Base-by-base conservation (phyloP, 1,284 basidiomycete genomes). In the Puccinia hordei region DNA sequence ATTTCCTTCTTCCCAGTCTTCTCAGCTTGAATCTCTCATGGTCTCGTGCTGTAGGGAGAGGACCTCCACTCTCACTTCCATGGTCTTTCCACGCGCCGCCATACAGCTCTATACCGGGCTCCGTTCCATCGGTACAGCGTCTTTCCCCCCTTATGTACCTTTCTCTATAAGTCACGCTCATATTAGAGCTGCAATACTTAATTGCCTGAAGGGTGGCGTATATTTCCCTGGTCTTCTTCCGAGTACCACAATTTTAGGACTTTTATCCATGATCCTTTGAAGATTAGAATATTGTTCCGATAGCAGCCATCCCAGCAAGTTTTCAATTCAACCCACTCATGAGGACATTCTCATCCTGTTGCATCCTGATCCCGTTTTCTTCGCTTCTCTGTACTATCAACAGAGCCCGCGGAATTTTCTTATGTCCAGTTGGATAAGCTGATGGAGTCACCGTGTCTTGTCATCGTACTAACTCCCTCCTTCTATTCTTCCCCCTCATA, bases 161-260 rank as follows among this genome's bases (percentile, higher is more conserved):
- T 35, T 61, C 33, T 22, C 30, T 41, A 65, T 65, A 38, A 65
- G n/a, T 65, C 61, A 65, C 61, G 17, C 61, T 65, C n/a, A 12
- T 30, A 5, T 17, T 5, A 5, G 49, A 19, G 22, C 49, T 51
- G 22, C 15, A 51, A n/a, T 51, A 51, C 49, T 8, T 24, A 24
- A 24, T 55, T 8, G 24, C 53, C 24, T n/a, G 24, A 5, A 55
- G 3, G 6, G 53, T 24, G 22, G 19, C 30, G 30, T 27, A 30
- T 65, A 9, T 55, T 55, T 55, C 53, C n/a, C n/a, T 27, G 53
- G 22, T 55, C 53, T 55, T 53, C 51, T 53, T 55, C 53, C 22
- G 53, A 55, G 22, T 17, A 53, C 51, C 53, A 6, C 12, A 19
- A n/a, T 24, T 24, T 55, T 3, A 13, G 17, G 2, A 49, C 46